A percentile compares a stretch with the other conserved stretches of the same genome.
phyloP scores from a whole-genome alignment of 2,329 filamentous ascomycete species.

The Fusarium nelsonii region DNA sequence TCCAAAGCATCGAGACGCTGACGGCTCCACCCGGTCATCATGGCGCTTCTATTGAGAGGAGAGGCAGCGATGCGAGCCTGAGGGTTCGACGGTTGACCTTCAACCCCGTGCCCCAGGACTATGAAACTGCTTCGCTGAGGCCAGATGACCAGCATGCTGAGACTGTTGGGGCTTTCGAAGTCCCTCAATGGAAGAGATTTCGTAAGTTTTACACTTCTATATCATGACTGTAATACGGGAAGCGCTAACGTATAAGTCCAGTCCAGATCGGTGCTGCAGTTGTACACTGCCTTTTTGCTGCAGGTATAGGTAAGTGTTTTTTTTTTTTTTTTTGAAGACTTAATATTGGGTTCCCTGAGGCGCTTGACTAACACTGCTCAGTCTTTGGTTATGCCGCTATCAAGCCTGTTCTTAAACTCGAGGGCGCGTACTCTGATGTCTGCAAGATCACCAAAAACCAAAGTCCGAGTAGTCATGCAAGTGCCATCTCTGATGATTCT shows the following conservation, averaged over 20 bases:
- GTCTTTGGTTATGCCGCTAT: constrained; percentile 89
- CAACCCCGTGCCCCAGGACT: constrained; percentile 66
- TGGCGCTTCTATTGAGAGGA: constrained; percentile 46
- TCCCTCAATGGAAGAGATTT: constrained; percentile 66
- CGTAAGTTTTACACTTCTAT: constrained; percentile 53
- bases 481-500: constrained; percentile 38
- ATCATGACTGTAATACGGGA: not conserved
- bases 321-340: not conserved
- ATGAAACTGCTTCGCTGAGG: constrained; percentile 58
- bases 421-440: constrained; percentile 76
- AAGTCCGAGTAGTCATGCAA: not conserved
- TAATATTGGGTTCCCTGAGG: not conserved
- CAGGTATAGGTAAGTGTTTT: constrained; percentile 66
- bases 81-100: constrained; percentile 65
- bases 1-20: constrained; percentile 67
- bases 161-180: constrained; percentile 66
- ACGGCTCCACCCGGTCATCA: constrained; percentile 48
- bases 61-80: constrained; percentile 61
- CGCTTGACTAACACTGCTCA: not conserved
- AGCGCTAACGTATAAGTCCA: constrained; percentile 29
- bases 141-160: constrained; percentile 56
- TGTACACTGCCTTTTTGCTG: constrained; percentile 74
- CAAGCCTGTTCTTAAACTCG: constrained; percentile 81
- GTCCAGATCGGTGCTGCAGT: constrained; percentile 50
- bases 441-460: constrained; percentile 58